Evolutionary conservation across 352 stramenopile species (phyloP).

Genomic region (Phytopythium mirpurense): DNA sequence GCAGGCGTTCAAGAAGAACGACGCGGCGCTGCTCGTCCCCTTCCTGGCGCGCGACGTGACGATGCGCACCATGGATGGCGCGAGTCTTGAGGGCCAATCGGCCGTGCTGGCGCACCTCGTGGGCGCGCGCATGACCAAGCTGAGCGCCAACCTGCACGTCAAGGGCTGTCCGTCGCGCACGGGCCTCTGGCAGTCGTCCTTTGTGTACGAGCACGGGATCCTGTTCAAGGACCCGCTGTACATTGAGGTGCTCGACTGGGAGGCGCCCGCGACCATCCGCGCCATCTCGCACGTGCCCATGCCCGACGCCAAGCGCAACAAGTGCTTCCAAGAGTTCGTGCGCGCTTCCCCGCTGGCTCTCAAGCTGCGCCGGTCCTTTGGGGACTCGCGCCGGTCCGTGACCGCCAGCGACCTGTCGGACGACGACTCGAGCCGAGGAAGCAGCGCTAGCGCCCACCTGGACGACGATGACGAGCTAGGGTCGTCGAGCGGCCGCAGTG

Average conservation of each 20-base stretch:
- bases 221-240: slow-evolving; percentile 65
- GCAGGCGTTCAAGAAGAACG: slow-evolving; percentile 70
- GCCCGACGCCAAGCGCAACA: slow-evolving; percentile 34
- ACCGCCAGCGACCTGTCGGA: slow-evolving; percentile 19
- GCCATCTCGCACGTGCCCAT: slow-evolving; percentile 42
- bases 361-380: slow-evolving; percentile 1
- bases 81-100: slow-evolving; percentile 35
- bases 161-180: slow-evolving; percentile 52
- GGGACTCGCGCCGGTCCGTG: slow-evolving; percentile 19
- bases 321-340: slow-evolving; percentile 25
- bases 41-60: slow-evolving; percentile 58
- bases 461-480: slow-evolving; percentile 14
- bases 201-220: slow-evolving; percentile 70
- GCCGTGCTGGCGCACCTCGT: slow-evolving; percentile 72
- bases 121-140: slow-evolving; percentile 57
- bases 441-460: slow-evolving; percentile 7
- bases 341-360: slow-evolving; percentile 14
- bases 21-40: slow-evolving; percentile 56
- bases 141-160: slow-evolving; percentile 59
- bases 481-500: neutral
- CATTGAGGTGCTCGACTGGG: slow-evolving; percentile 69
- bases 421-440: slow-evolving; percentile 23
- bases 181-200: slow-evolving; percentile 48
- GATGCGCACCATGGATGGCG: slow-evolving; percentile 45
- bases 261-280: slow-evolving; percentile 19